These are phyloP conservation scores for Termitomyces sp. DNA, from an alignment of 768 basidiomycete genomes.

Conservation along the genomic window DNA sequence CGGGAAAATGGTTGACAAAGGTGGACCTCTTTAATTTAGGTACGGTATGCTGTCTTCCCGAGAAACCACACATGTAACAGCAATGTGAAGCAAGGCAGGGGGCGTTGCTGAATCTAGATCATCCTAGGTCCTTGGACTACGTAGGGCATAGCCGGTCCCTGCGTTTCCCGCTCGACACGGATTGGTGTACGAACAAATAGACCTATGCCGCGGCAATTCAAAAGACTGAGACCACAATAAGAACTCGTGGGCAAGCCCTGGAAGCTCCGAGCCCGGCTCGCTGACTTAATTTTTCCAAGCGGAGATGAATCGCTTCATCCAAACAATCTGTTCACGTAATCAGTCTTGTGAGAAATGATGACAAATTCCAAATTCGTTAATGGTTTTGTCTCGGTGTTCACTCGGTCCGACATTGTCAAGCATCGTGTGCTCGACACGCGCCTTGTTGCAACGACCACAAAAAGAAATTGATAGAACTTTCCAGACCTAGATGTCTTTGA, in stretches of 20 bases:
- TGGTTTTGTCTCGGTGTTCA: neutral
- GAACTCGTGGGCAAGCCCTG: neutral
- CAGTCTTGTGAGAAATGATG: neutral
- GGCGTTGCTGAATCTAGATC: neutral
- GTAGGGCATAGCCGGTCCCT: neutral
- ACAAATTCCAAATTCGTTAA: constrained; percentile 5
- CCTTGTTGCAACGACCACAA: neutral
- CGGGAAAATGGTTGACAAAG: neutral
- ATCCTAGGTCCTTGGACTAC: neutral
- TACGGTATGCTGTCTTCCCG: neutral
- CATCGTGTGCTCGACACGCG: neutral
- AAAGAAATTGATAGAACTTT: neutral
- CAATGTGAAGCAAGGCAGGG: neutral
- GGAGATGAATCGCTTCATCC: neutral
- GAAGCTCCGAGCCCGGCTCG: neutral
- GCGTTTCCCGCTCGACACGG: neutral
- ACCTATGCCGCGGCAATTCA: neutral
- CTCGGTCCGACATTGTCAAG: neutral
- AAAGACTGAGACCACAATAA: neutral
- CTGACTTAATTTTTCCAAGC: neutral
- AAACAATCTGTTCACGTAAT: neutral
- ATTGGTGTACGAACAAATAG: neutral
- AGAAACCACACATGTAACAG: neutral
- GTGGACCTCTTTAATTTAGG: neutral
- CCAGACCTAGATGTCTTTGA: constrained; percentile 3